Base-by-base conservation (phyloP, 768 basidiomycete genomes). In the Psilocybe sp. region DNA sequence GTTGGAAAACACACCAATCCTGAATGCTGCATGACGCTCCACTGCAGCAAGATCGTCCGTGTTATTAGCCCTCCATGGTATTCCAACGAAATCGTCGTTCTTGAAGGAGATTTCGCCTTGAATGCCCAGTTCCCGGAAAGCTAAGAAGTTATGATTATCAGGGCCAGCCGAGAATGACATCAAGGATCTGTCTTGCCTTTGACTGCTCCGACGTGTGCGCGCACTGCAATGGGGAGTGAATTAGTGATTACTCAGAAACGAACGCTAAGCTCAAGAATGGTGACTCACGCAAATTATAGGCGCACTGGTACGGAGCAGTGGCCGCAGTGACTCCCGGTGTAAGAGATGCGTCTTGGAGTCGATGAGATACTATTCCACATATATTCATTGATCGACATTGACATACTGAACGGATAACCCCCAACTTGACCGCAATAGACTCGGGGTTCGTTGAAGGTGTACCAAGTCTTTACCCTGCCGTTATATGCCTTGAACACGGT, bases 21-120 rank as follows among this genome's bases (percentile, higher is more conserved):
- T 72, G 61, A 80, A 79, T 6, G 76, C 74, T 6, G 69, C 72
- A 53, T 79, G 78, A 3, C 79, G 71, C 52, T 78, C 75, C 0
- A 75, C 73, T 1, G 76, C 77, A 34, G 64, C 61, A 0, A 60
- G 43, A 49, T 80, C 79, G 18, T 76, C 76, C 0, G 73, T 68
- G 28, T 64, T 67, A 55, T 77, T 75, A 2, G 65, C 49, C 44
- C 76, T 61, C 76, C 77, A 78, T 4, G 75, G 74, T n/a, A 70
- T 65, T 2, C 75, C 74, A 13, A 76, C 69, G 45, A 70, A 77
- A 56, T 79, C 76, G 52, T 79, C 77, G 51, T 74, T 78, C 60
- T 81, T 81, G 61, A 78, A 75, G 0, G 76, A 66, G 23, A 81
- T 80, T 55, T 78, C 74, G n/a, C 78, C 78, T 41, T 68, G 49